phyloP scores from a whole-genome alignment of 306 rosid species.

The Argentina anserina region DNA sequence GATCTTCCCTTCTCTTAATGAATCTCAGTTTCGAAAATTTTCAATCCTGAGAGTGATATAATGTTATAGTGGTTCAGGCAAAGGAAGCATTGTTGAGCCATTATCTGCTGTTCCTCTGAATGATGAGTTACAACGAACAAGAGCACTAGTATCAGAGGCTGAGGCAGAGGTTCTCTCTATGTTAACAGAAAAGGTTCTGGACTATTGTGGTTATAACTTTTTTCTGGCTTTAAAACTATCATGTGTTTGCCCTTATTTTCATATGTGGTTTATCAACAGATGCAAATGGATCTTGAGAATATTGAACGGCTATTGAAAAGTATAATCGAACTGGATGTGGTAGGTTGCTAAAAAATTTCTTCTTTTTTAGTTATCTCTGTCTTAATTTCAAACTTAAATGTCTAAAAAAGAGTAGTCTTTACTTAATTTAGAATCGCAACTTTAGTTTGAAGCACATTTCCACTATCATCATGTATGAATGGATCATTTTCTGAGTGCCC shows the following conservation, averaged over 20 bases:
- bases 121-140: constrained; percentile 85
- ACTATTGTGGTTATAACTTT: constrained; percentile 26
- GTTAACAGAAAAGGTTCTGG: constrained; percentile 70
- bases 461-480: background rate
- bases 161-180: constrained; percentile 75
- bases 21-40: constrained; percentile 25
- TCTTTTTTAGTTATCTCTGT: constrained; percentile 7
- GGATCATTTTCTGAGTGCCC: background rate
- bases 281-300: constrained; percentile 70
- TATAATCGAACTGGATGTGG: constrained; percentile 80
- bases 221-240: background rate
- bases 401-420: constrained; percentile 5
- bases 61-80: constrained; percentile 62
- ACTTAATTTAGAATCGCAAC: background rate
- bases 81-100: constrained; percentile 74
- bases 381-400: background rate
- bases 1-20: background rate
- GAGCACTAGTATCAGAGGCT: constrained; percentile 67
- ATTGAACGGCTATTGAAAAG: constrained; percentile 51
- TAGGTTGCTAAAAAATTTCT: constrained; percentile 30
- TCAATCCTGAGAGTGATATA: constrained; percentile 41
- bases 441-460: constrained; percentile 1
- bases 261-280: constrained; percentile 46
- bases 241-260: constrained; percentile 19
- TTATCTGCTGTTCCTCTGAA: constrained; percentile 78